Evolutionary conservation across 306 rosid genomes (phyloP).

Genomic region (Quercus mongolica): DNA sequence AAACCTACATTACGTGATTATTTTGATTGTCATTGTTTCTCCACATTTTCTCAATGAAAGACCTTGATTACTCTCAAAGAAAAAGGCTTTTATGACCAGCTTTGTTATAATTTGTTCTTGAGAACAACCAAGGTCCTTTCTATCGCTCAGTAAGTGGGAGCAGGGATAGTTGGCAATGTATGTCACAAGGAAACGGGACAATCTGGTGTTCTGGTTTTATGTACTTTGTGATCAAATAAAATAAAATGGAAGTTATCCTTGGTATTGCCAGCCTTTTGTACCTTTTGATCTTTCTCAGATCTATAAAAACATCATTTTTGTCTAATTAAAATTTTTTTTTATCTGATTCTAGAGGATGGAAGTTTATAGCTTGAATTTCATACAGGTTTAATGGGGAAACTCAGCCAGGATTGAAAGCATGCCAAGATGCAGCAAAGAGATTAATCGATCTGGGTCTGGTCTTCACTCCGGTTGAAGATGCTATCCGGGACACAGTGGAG

Average conservation of each 20-base stretch:
- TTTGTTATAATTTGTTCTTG: conserved; percentile 13
- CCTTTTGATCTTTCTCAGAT: conserved; percentile 13
- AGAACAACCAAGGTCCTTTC: background rate
- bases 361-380: conserved; percentile 12
- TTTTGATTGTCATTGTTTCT: background rate
- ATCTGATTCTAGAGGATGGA: background rate
- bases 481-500: conserved; percentile 60
- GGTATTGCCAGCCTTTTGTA: conserved; percentile 15
- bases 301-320: background rate
- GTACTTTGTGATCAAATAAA: conserved; percentile 18
- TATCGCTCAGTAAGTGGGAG: conserved; percentile 6
- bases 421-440: conserved; percentile 70
- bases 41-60: background rate
- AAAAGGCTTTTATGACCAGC: conserved; percentile 13
- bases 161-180: conserved; percentile 32
- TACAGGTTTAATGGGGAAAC: conserved; percentile 73
- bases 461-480: conserved; percentile 71
- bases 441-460: conserved; percentile 63
- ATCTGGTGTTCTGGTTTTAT: conserved; percentile 25
- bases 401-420: conserved; percentile 64
- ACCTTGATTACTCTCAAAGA: conserved; percentile 23
- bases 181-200: conserved; percentile 45
- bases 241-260: conserved; percentile 22
- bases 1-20: background rate
- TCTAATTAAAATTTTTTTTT: background rate